A percentile compares a stretch with the other conserved stretches of the same genome.
Evolutionary conservation across 768 basidiomycete species (phyloP).

Genomic region (Cystoderma amianthinum): DNA sequence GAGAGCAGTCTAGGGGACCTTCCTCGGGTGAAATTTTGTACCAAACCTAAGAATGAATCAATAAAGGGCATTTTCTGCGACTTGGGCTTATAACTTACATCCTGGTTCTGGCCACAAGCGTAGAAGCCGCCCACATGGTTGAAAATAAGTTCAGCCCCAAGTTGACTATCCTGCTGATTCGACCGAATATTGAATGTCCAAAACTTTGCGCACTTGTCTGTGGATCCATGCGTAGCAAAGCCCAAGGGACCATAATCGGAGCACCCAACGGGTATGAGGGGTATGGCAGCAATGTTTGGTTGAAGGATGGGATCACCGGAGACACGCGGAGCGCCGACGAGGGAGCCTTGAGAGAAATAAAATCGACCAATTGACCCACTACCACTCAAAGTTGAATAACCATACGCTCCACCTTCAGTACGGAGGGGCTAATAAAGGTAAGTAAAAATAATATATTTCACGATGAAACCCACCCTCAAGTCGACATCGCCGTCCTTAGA

Average conservation of each 20-base stretch:
- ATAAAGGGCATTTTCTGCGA: background rate
- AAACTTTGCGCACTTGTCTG: conserved; percentile 21
- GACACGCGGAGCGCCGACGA: conserved; percentile 13
- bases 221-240: conserved; percentile 15
- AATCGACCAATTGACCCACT: conserved; percentile 17
- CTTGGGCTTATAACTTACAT: conserved; percentile 10
- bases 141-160: conserved; percentile 16
- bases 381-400: conserved; percentile 17
- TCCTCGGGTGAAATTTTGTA: conserved; percentile 2
- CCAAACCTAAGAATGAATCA: conserved; percentile 1
- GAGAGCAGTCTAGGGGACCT: conserved; percentile 2
- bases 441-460: background rate
- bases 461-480: conserved; percentile 11
- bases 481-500: conserved; percentile 13
- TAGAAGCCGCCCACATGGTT: conserved; percentile 19
- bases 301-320: conserved; percentile 8
- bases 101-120: conserved; percentile 14
- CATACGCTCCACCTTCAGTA: conserved; percentile 19
- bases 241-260: conserved; percentile 19
- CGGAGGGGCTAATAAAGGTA: background rate
- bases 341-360: conserved; percentile 22
- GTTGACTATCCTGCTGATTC: too few species aligned
- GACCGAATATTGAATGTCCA: conserved; percentile 15
- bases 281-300: conserved; percentile 14
- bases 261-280: conserved; percentile 13